A percentile compares a stretch with the other conserved stretches of the same genome.
Evolutionary conservation across 2,329 filamentous ascomycete species (phyloP).

Genomic region (Fusarium albidum): DNA sequence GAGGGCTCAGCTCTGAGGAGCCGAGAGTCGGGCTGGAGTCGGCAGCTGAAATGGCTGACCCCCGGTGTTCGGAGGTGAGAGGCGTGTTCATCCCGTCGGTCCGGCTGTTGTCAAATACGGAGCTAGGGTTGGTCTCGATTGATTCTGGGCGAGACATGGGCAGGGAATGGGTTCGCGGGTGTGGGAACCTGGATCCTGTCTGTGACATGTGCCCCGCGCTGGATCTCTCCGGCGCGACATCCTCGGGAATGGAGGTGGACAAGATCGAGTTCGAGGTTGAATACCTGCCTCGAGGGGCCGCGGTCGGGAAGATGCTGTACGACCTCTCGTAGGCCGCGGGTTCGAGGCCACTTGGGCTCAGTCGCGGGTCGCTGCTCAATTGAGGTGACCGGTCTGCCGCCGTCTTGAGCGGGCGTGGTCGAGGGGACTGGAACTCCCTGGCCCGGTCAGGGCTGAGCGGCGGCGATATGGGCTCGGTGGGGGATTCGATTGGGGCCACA

Average conservation of each 20-base stretch:
- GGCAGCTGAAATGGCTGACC: conserved; percentile 29
- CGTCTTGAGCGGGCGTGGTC: conserved; percentile 33
- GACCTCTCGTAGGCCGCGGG: conserved; percentile 29
- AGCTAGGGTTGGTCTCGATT: conserved; percentile 35
- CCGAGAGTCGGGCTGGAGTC: conserved; percentile 39
- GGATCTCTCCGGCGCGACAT: conserved; percentile 33
- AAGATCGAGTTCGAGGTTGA: conserved; percentile 34
- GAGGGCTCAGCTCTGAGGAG: conserved; percentile 32
- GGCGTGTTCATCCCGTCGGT: conserved; percentile 32
- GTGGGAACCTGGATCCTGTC: conserved; percentile 23
- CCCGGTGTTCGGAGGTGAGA: conserved; percentile 31
- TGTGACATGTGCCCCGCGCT: conserved; percentile 29
- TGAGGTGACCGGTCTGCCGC: conserved; percentile 33
- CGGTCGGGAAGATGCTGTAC: conserved; percentile 37
- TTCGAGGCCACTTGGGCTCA: conserved; percentile 34
- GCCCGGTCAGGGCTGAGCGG: conserved; percentile 34
- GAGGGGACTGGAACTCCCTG: conserved; percentile 6
- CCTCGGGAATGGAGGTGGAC: conserved; percentile 40
- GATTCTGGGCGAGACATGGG: conserved; percentile 39
- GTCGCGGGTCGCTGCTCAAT: conserved; percentile 33
- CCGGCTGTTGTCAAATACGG: conserved; percentile 35
- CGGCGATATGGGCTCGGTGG: conserved; percentile 33
- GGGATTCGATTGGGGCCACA: conserved; percentile 34
- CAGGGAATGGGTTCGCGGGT: conserved; percentile 27
- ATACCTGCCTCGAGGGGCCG: conserved; percentile 33